Conservation (phyloP, 192 early-diverging fungal species). For the Backusella mclennaniae region DNA sequence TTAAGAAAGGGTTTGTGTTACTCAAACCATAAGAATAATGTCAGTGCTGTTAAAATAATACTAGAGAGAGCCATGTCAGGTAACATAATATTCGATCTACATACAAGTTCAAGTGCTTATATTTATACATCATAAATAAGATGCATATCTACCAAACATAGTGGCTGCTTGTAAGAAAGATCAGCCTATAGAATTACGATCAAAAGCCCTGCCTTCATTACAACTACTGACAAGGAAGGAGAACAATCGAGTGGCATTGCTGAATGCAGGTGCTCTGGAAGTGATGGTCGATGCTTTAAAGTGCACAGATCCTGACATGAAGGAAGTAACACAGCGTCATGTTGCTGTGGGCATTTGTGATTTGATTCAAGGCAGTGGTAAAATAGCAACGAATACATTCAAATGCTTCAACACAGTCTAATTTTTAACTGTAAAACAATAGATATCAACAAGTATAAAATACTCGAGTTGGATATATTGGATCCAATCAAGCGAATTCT, state of each 20-base stretch:
- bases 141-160: conserved; percentile 52
- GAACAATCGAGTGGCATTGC: conserved; percentile 51
- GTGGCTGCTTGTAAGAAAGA: conserved; percentile 51
- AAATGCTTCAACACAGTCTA: background rate
- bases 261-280: conserved; percentile 58
- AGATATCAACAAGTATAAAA: conserved; percentile 59
- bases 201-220: conserved; percentile 61
- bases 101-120: background rate
- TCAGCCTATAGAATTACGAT: conserved; percentile 43
- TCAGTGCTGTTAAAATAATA: conserved; percentile 71
- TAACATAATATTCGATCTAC: conserved; percentile 19
- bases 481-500: conserved; percentile 58
- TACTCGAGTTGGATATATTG: conserved; percentile 62
- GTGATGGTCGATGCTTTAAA: conserved; percentile 56
- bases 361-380: conserved; percentile 60
- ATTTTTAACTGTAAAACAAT: background rate
- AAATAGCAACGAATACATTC: background rate
- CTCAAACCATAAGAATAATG: background rate
- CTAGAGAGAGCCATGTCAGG: conserved; percentile 71
- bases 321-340: conserved; percentile 58
- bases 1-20: background rate
- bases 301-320: conserved; percentile 40
- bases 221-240: conserved; percentile 68
- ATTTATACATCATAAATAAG: conserved; percentile 25
- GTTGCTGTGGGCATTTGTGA: conserved; percentile 71